These are phyloP conservation scores for Colletotrichum navitas DNA, from an alignment of 2,329 filamentous ascomycete genomes.

Conservation along the genomic window DNA sequence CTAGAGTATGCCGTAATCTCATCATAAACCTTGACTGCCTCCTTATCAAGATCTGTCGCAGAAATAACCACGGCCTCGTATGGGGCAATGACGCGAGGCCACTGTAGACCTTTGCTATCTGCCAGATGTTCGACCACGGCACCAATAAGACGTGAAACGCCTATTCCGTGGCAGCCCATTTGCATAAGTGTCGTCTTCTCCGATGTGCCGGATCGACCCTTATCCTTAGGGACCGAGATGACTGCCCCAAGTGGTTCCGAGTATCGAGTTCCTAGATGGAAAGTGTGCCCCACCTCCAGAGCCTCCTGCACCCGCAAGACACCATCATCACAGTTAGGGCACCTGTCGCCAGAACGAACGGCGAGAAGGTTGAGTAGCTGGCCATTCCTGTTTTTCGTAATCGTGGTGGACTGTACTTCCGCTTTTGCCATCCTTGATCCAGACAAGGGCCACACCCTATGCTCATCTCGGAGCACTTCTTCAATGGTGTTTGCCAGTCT, in stretches of 20 bases:
- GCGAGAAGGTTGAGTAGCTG: constrained; percentile 72
- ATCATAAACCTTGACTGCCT: constrained; percentile 74
- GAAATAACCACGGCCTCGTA: constrained; percentile 80
- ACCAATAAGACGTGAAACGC: constrained; percentile 89
- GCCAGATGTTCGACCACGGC: constrained; percentile 83
- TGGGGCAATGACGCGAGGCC: constrained; percentile 89
- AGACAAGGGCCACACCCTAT: constrained; percentile 14
- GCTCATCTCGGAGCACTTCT: constrained; percentile 41
- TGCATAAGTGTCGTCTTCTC: constrained; percentile 67
- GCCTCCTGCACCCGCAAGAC: constrained; percentile 76
- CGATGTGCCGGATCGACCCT: not conserved
- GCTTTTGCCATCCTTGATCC: not conserved
- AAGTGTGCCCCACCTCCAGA: constrained; percentile 94
- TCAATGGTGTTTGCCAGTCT: constrained; percentile 48
- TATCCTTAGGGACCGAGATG: constrained; percentile 61
- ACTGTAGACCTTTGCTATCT: constrained; percentile 82
- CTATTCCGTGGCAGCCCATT: constrained; percentile 98
- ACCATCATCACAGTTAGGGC: constrained; percentile 76
- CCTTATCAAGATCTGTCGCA: constrained; percentile 58
- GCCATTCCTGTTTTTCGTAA: constrained; percentile 50
- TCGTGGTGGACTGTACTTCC: constrained; percentile 43
- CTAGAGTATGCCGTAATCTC: constrained; percentile 53
- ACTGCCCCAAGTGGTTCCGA: constrained; percentile 78
- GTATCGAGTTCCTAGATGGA: constrained; percentile 92
- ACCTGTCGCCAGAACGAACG: constrained; percentile 76